Evolutionary conservation across 345 rosid genomes (phyloP), one percentile per base, ranked within the genome.

Genomic region (Euphorbia pulcherrima): DNA sequence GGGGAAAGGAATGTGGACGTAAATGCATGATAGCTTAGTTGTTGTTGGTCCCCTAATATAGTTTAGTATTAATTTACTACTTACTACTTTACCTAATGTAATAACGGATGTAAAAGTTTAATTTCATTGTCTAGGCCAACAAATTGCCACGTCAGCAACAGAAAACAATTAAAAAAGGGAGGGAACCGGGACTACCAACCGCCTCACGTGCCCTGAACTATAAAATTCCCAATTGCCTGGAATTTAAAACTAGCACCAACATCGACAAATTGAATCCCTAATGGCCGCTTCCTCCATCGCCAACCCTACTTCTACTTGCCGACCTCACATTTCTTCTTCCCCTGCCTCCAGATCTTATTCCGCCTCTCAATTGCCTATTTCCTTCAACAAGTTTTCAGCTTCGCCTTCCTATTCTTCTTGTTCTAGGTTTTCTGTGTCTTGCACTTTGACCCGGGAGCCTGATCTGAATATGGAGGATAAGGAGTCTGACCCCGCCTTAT

Each of bases 391-490:
- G 35, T 70, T 78, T 61, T 39, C 83, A 0, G 7, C 69, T 67
- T 60, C 61, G 52, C 28, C 75, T 16, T 51, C 64, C 28, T 20
- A 72, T 17, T 37, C 68, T 37, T 21, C 52, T 70, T n/a, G n/a
- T n/a, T 16, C 71, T 65, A 24, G 65, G 3, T 71, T 80, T 24
- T 64, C 83, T 28, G 50, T 88, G 52, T 79, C 88, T 66, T 83
- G 89, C 72, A 79, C 86, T 2, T 21, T 89, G 71, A 79, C 88
- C 62, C 70, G 72, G 26, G 90, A 76, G 52, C 60, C 88, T 10
- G 62, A 69, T 23, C 70, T 83, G 30, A 64, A 60, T 48, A 78
- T 84, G 92, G 83, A 72, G 68, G 75, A 60, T 21, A 26, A 47
- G 26, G 72, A 44, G 35, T 70, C 84, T 46, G 83, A 78, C 64